Base-by-base conservation (phyloP, 2,329 filamentous ascomycete genomes). In the Pseudogymnoascus sp. region DNA sequence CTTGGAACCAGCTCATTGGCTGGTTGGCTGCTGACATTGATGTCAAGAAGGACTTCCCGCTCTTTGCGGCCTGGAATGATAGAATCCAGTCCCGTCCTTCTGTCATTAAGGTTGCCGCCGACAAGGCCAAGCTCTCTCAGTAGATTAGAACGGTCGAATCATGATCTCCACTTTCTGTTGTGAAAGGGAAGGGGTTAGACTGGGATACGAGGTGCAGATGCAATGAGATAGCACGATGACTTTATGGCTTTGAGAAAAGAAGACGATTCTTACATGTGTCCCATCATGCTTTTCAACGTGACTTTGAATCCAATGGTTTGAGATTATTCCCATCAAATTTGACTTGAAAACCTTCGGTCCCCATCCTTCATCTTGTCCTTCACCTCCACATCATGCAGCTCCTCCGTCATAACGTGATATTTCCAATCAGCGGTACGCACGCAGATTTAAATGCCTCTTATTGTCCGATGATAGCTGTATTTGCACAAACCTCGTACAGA, bases 1-100 rank as follows among this genome's bases (percentile, higher is more conserved):
- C 72, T 1, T 75, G 74, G 72, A 65, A 70, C 37, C 50, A 56
- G 50, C 29, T 56, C 5, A 56, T 56, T 21, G 29, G 50, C 29
- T 56, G 50, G 50, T 8, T 56, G 29, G 50, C 50, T 7, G 24
- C 29, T 19, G 29, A 33, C 24, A 56, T 56, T 16, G 16, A 56
- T 33, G 29, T 56, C 29, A 56, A 56, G 50, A 56, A 56, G 29
- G 50, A 56, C n/a, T 56, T 56, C 29, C 50, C 50, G 6, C 50
- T 56, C 16, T 56, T 56, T 33, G 50, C 29, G 50, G 50, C 50
- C 29, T 56, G 50, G 50, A 19, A 56, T 33, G 50, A 33, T 11
- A 53, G n/a, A 31, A 31, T 53, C 26, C 47, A 53, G 47, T 16
- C n/a, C 14, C 47, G 47, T 53, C 26, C 47, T 16, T 53, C 47